Base-by-base conservation (phyloP, 1,284 basidiomycete genomes). In the Fomitopsis schrenkii region DNA sequence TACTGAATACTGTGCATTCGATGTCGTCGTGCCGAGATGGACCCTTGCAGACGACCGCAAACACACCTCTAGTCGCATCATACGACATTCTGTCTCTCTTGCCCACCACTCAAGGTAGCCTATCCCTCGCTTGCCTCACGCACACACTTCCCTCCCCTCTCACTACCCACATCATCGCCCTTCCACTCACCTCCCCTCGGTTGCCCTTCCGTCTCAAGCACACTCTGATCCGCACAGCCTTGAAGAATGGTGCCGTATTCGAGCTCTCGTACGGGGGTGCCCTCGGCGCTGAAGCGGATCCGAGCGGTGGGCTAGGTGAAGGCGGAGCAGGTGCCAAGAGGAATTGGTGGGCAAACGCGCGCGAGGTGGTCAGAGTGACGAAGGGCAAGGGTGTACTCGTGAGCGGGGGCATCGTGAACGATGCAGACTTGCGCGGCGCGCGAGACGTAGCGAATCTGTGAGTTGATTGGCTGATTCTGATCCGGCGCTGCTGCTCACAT, bases 191-290 rank as follows among this genome's bases (percentile, higher is more conserved):
- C 0, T 78, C 86, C 0, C 88, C 92, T 0, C 85, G 92, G 2
- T 80, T 94, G 0, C 88, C 92, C 0, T 95, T 91, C 72, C 82
- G 89, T 67, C 79, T 95, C 65, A 93, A 92, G 69, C 89, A 93
- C 64, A 93, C 91, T 0, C 81, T 93, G 50, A 83, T 95, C 41
- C 84, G 90, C 50, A 88, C 90, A 0, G 92, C 94, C 0, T 79
- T 94, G 14, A 88, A 89, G 67, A 92, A 93, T 64, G 94, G 94
- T 6, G 88, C 87, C 0, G 87, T 88, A 0, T 95, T 96, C 68
- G 94, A 95, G 72, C 82, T 96, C 55, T 81, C 79, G 62, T 94
- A 95, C 65, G 82, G 83, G 0, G 90, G 90, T 17, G 88, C 90
- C 0, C 73, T 93, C 0, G 84, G 85, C 1, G 85, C 81, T 0